phyloP scores from a whole-genome alignment of 2,329 filamentous ascomycete genomes.

The Diaporthe humulicola region DNA sequence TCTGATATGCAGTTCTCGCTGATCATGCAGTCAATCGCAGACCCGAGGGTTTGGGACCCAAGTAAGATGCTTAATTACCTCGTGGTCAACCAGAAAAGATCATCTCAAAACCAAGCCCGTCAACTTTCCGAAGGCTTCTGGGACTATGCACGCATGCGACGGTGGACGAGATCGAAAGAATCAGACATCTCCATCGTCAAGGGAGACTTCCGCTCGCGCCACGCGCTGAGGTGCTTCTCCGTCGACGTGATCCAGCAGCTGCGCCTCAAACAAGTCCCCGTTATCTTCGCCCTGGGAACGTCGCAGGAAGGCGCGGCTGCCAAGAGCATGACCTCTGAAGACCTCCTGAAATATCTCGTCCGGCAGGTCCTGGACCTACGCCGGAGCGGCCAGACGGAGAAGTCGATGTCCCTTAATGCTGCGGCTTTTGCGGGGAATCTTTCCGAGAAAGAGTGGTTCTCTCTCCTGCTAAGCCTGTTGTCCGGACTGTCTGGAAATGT shows the following conservation, averaged over 20 bases:
- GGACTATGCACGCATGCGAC: background rate
- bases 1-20: background rate
- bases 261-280: background rate
- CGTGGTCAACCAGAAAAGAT: background rate
- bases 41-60: background rate
- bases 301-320: background rate
- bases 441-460: background rate
- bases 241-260: constrained; percentile 1
- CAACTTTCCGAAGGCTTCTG: background rate
- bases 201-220: background rate
- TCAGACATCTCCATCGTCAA: background rate
- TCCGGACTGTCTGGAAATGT: background rate
- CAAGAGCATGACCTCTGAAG: background rate
- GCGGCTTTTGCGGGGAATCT: background rate
- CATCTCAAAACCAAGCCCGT: background rate
- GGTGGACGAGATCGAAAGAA: background rate
- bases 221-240: background rate
- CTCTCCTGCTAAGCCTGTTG: background rate
- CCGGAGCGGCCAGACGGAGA: background rate
- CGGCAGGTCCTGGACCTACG: background rate
- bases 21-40: background rate
- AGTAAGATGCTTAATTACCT: background rate
- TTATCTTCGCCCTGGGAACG: background rate
- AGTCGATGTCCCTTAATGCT: background rate
- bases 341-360: background rate